Percentiles rank a stretch among this genome's conserved stretches.
phyloP scores from a whole-genome alignment of 345 rosid species.

The Salix koriyanagi region DNA sequence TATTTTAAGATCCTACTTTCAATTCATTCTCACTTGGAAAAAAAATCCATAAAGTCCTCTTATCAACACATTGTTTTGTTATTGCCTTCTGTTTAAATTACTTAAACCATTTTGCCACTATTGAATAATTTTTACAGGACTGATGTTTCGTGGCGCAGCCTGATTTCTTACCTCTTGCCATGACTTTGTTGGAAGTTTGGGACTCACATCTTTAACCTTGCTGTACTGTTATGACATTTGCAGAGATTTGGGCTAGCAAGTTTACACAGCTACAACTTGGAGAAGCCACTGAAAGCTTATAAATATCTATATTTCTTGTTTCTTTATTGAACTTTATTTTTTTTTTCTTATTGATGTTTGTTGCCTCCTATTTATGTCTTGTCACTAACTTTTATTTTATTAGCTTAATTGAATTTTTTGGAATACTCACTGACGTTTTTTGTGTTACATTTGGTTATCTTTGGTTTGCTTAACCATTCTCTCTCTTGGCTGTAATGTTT shows the following conservation, averaged over 20 bases:
- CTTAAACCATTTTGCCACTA: slow-evolving; percentile 36
- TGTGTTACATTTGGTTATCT: slow-evolving; percentile 15
- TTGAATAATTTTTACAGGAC: slow-evolving; percentile 62
- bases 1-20: neutral
- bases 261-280: slow-evolving; percentile 20
- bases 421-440: slow-evolving; percentile 20
- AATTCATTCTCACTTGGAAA: neutral
- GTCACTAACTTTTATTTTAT: slow-evolving; percentile 29
- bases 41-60: neutral
- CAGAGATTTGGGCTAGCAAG: slow-evolving; percentile 60
- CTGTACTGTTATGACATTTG: slow-evolving; percentile 97
- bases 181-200: slow-evolving; percentile 98
- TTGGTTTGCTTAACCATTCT: slow-evolving; percentile 9
- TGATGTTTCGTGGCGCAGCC: slow-evolving; percentile 95
- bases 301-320: slow-evolving; percentile 30
- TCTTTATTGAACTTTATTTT: slow-evolving; percentile 43
- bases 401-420: slow-evolving; percentile 23
- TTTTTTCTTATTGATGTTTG: slow-evolving; percentile 31
- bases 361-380: slow-evolving; percentile 30
- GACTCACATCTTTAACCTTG: slow-evolving; percentile 99
- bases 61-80: slow-evolving; percentile 13
- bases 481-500: slow-evolving; percentile 12
- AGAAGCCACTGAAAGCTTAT: slow-evolving; percentile 28
- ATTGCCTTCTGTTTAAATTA: slow-evolving; percentile 27
- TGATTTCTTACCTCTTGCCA: slow-evolving; percentile 96